These are phyloP conservation scores for Mycena alexandri DNA, from an alignment of 768 basidiomycete genomes.

Conservation along the genomic window DNA sequence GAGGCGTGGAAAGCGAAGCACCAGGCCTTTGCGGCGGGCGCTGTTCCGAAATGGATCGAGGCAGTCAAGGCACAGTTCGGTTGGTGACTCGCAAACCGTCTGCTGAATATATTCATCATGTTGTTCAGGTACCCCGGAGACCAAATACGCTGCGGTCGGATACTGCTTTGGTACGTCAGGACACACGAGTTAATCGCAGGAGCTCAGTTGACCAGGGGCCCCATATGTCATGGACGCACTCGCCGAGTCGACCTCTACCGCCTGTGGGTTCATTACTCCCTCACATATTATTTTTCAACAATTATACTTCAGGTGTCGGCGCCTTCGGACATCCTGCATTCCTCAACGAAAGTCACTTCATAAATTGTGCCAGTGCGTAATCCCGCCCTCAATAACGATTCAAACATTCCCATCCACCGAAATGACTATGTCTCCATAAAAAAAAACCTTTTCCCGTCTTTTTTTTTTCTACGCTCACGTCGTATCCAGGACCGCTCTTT, in stretches of 20 bases:
- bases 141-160: slow-evolving; percentile 45
- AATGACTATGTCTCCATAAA: too few relatives aligned
- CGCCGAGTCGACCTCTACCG: slow-evolving; percentile 25
- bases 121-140: slow-evolving; percentile 26
- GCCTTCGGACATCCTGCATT: slow-evolving; percentile 58
- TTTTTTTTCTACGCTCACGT: background rate
- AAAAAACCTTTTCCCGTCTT: too few relatives aligned
- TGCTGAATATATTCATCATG: background rate
- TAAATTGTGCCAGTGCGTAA: slow-evolving; percentile 49
- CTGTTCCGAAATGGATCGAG: slow-evolving; percentile 56
- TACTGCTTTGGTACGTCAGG: slow-evolving; percentile 50
- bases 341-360: slow-evolving; percentile 48
- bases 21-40: slow-evolving; percentile 44
- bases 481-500: slow-evolving; percentile 48
- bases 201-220: slow-evolving; percentile 41
- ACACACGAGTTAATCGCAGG: background rate
- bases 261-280: slow-evolving; percentile 41
- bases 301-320: slow-evolving; percentile 32
- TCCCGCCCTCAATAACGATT: too few relatives aligned
- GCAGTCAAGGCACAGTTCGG: slow-evolving; percentile 56
- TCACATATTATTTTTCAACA: background rate
- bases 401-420: too few relatives aligned
- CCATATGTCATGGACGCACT: slow-evolving; percentile 54
- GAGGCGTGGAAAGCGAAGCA: slow-evolving; percentile 50
- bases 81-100: slow-evolving; percentile 21